Base-by-base conservation (phyloP, 345 rosid species). In the Heritiera littoralis region DNA sequence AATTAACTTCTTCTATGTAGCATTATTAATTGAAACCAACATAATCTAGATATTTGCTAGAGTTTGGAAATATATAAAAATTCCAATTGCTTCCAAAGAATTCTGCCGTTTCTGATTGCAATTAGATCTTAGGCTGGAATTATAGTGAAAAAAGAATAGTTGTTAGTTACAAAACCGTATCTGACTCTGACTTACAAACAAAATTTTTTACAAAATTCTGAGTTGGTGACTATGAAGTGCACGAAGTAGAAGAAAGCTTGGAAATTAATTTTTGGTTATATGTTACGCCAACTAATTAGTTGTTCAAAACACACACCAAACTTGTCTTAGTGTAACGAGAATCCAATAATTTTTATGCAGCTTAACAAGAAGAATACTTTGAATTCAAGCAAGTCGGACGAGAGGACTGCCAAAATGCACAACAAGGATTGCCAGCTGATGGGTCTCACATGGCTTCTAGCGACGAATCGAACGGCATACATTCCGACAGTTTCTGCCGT, bases 361-460 rank as follows among this genome's bases (percentile, higher is more conserved):
- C 89, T 91, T 20, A 90, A 82, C 85, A 79, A 86, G 71, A 86
- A 89, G 83, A 79, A 85, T 61, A 8, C 92, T 83, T 91, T 70
- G 28, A 87, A 82, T 55, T 64, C 91, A 84, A 92, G 91, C 85
- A 91, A 92, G 79, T 51, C 86, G 72, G 87, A 86, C 65, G 90
- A 85, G 45, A 90, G 98, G 88, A 88, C 94, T 64, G 75, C 90
- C 76, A 93, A 85, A 86, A 93, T 95, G 92, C 97, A 84, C 77
- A 85, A 89, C 87, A 93, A 90, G 85, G 97, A 95, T 79, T 95
- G 99, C 86, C 90, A 89, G 66, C 85, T 93, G 61, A 95, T 95
- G 99, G 99, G 97, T 60, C 90, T 95, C 56, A 92, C 99, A 58
- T 95, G 99, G 99, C 98, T 95, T 45, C 93, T 95, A 6, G 90